A percentile compares a stretch with the other conserved stretches of the same genome.
Evolutionary conservation across 1,284 basidiomycete species (phyloP).

Genomic region (Rhodotorula sp.): DNA sequence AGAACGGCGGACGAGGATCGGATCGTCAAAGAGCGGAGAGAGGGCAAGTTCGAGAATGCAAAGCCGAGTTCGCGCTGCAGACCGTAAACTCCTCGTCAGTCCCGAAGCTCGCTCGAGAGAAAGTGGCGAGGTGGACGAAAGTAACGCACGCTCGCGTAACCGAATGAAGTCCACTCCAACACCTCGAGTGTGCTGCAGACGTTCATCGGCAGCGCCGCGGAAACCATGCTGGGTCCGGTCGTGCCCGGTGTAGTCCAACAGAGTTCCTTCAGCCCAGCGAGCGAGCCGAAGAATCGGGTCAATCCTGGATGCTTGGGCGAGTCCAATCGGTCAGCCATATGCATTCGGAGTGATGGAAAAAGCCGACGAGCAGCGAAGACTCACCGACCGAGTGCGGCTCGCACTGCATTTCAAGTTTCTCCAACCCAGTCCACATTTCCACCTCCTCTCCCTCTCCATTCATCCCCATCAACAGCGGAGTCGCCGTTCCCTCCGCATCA

Average conservation of each 20-base stretch:
- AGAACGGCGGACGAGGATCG: background rate
- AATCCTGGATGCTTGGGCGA: background rate
- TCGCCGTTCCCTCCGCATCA: background rate
- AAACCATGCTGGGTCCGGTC: background rate
- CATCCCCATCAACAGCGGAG: background rate
- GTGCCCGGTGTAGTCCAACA: background rate
- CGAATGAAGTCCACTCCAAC: background rate
- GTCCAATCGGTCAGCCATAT: too few relatives aligned
- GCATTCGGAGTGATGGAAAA: too few relatives aligned
- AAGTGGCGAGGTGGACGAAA: too few relatives aligned
- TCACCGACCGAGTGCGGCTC: conserved; percentile 13
- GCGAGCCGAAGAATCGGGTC: background rate
- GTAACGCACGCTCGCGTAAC: conserved; percentile 1
- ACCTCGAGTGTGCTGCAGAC: background rate
- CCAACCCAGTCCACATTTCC: background rate
- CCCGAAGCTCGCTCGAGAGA: background rate
- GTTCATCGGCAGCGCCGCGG: background rate
- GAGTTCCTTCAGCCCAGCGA: background rate
- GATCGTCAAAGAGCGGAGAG: background rate
- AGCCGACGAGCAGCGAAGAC: background rate
- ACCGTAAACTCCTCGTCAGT: background rate
- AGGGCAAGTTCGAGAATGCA: background rate
- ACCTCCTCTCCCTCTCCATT: background rate
- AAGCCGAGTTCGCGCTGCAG: conserved; percentile 1
- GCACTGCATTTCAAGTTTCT: background rate